phyloP scores from a whole-genome alignment of 495 filamentous ascomycete genomes.

The Aspergillus bertholletiae region DNA sequence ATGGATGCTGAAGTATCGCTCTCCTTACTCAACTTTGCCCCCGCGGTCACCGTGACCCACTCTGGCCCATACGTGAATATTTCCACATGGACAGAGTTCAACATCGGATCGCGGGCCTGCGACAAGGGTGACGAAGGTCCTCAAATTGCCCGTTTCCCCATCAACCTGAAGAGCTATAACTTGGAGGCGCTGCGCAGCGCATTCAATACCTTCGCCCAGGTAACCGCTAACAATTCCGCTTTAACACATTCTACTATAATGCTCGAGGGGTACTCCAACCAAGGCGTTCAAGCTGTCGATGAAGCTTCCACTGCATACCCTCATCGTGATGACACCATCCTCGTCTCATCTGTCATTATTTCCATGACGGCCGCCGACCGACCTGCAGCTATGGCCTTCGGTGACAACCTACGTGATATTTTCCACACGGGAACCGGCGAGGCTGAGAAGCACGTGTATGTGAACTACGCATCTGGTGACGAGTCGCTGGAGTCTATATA shows the following conservation, averaged over 20 bases:
- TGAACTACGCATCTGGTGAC: slow-evolving; percentile 46
- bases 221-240: slow-evolving; percentile 38
- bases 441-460: slow-evolving; percentile 33
- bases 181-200: slow-evolving; percentile 11
- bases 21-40: slow-evolving; percentile 16
- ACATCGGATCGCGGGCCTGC: slow-evolving; percentile 10
- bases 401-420: slow-evolving; percentile 15
- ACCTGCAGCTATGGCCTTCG: slow-evolving; percentile 15
- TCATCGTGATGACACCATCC: slow-evolving; percentile 25
- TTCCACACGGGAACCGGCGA: slow-evolving; percentile 14
- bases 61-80: slow-evolving; percentile 17
- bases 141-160: slow-evolving; percentile 16
- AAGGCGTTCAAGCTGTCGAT: slow-evolving; percentile 23
- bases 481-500: slow-evolving; percentile 40
- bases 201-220: slow-evolving; percentile 15
- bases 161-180: slow-evolving; percentile 17
- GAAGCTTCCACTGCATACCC: slow-evolving; percentile 33
- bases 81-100: slow-evolving; percentile 7
- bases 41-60: slow-evolving; percentile 3
- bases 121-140: not conserved
- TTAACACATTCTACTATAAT: slow-evolving; percentile 24
- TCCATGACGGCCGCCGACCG: slow-evolving; percentile 20
- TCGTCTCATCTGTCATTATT: slow-evolving; percentile 16
- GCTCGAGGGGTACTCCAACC: slow-evolving; percentile 37
- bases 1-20: slow-evolving; percentile 2